A percentile compares a stretch with the other conserved stretches of the same genome.
Evolutionary conservation across 2,329 filamentous ascomycete species (phyloP).

Genomic region (Biscogniauxia mediterranea): DNA sequence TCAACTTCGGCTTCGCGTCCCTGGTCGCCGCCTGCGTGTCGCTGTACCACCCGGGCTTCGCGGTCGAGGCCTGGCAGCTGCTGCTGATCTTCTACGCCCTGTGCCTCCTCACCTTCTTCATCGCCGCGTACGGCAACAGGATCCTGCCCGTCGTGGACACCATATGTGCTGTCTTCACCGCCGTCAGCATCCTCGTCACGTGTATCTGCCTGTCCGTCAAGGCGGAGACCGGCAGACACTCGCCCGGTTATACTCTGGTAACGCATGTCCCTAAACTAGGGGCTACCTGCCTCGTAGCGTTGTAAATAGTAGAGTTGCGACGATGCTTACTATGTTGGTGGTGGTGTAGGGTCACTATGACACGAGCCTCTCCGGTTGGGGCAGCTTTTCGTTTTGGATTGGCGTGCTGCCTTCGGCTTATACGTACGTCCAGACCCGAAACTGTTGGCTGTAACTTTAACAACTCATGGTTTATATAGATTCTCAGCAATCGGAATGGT

Average conservation of each 20-base stretch:
- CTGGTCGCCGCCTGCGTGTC: conserved; percentile 50
- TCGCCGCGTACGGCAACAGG: conserved; percentile 56
- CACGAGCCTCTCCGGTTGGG: conserved; percentile 54
- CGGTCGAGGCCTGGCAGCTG: conserved; percentile 54
- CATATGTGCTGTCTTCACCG: conserved; percentile 54
- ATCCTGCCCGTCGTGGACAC: conserved; percentile 59
- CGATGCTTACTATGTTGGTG: no score
- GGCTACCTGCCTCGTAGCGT: no score
- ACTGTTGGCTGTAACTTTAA: neutral
- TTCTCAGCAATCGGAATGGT: conserved; percentile 63
- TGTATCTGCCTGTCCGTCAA: conserved; percentile 55
- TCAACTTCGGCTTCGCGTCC: conserved; percentile 55
- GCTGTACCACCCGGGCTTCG: conserved; percentile 54
- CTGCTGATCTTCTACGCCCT: conserved; percentile 62
- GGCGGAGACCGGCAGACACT: conserved; percentile 53
- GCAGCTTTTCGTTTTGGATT: conserved; percentile 60
- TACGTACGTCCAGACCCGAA: conserved; percentile 31
- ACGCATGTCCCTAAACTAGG: no score
- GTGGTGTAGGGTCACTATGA: conserved; percentile 50
- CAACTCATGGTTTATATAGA: conserved; percentile 19
- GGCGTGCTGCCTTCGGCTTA: conserved; percentile 59
- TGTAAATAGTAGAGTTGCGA: no score
- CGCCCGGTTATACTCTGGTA: conserved; percentile 46
- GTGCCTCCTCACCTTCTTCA: conserved; percentile 51
- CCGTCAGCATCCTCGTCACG: conserved; percentile 54